Evolutionary conservation across 2,329 filamentous ascomycete genomes (phyloP), one percentile per base, ranked within the genome.

Genomic region (Lasiodiplodia sp.): DNA sequence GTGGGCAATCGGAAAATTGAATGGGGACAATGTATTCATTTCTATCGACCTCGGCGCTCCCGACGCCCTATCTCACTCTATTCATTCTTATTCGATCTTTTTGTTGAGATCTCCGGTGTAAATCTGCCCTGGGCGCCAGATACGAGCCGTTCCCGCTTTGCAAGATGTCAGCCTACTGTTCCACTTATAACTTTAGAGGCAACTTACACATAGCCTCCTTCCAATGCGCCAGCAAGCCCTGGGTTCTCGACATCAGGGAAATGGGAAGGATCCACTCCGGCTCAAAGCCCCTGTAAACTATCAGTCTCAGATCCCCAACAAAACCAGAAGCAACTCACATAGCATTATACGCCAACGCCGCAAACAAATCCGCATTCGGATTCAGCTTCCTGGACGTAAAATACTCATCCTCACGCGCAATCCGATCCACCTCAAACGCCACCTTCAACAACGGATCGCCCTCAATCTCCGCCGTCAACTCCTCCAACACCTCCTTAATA

Each of bases 401-500:
- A 67, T 82, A 83, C 7, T 76, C 71, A 67, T 82, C 79, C 25
- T 74, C 68, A 47, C 71, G 74, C 2, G 79, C 80, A 51, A 79
- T 71, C 25, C 76, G 73, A 66, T 83, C 80, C 57, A 83, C 76
- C 56, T 79, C 80, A 58, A 78, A 67, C 7, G 81, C 80, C 6
- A 82, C 74, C n/a, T 72, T 68, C 14, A 83, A 69, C 14, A 82
- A 70, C 0, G 80, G 77, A 67, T 81, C 77, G 38, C 52, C 66
- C 7, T 72, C 65, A 16, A 73, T 63, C 12, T 68, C 66, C 25
- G 69, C 69, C 23, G 63, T 53, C 21, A 75, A 69, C 69, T 83
- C 79, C 66, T 85, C 83, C 38, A 85, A 83, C 0, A 86, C 80
- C 70, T 82, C 75, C 5, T 82, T 79, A 70, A 87, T 85, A 40